A percentile compares a stretch with the other conserved stretches of the same genome.
phyloP scores from a whole-genome alignment of 345 rosid genomes.

The Corchorus olitorius region DNA sequence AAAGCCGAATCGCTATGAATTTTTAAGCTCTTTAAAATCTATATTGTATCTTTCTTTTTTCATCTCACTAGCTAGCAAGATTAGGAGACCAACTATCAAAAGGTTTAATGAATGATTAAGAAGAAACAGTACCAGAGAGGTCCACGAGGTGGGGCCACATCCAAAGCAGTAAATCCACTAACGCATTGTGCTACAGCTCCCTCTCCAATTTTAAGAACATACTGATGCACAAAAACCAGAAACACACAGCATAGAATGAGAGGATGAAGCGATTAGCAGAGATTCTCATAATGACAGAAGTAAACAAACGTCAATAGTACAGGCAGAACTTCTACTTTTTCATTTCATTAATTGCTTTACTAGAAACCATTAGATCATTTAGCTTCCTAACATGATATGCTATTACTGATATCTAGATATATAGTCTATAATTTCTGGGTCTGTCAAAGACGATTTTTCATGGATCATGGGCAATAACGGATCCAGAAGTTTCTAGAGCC shows the following conservation, averaged over 20 bases:
- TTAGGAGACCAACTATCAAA: not conserved
- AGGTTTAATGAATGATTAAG: not conserved
- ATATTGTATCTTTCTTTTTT: not conserved
- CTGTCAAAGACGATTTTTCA: too few relatives aligned
- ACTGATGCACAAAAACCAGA: constrained; percentile 36
- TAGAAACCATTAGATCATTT: too few relatives aligned
- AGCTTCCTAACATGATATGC: too few relatives aligned
- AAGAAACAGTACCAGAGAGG: constrained; percentile 55
- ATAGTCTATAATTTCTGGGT: too few relatives aligned
- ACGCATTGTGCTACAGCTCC: constrained; percentile 67
- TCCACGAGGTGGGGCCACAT: constrained; percentile 71
- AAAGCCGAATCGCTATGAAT: not conserved
- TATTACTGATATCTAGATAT: too few relatives aligned
- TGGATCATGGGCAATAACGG: too few relatives aligned
- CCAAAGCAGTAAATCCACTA: constrained; percentile 68
- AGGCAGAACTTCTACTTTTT: not conserved
- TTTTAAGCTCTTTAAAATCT: not conserved
- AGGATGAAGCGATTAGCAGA: not conserved
- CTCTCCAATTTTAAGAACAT: constrained; percentile 59
- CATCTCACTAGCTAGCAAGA: not conserved
- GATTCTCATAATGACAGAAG: not conserved
- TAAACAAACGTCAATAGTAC: not conserved
- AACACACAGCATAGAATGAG: not conserved
- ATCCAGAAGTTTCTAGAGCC: too few relatives aligned
- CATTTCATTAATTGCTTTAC: too few relatives aligned